phyloP scores from a whole-genome alignment of 345 rosid species.

The Ceriops zippeliana region DNA sequence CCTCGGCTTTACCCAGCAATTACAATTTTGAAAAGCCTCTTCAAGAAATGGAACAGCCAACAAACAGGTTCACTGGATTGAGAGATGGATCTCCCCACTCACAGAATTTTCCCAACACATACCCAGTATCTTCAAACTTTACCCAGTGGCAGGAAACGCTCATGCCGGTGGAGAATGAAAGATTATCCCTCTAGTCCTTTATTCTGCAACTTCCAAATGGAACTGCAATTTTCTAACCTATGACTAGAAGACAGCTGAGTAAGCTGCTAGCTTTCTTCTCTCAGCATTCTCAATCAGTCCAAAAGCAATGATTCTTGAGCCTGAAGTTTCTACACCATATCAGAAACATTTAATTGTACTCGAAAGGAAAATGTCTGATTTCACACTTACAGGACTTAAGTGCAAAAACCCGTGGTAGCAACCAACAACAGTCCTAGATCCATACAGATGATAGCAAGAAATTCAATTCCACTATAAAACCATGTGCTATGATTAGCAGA shows the following conservation, averaged over 20 bases:
- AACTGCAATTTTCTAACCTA: neutral
- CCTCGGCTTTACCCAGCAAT: no score
- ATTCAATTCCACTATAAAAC: neutral
- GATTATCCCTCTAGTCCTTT: slow-evolving; percentile 3
- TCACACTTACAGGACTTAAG: no score
- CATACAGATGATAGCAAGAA: no score
- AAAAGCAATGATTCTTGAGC: neutral
- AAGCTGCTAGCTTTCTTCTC: neutral
- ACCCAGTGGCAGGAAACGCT: neutral
- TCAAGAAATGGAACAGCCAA: neutral
- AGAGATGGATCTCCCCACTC: neutral
- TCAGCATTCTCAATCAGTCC: neutral
- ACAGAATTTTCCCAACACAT: neutral
- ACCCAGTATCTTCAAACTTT: neutral
- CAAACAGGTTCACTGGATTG: neutral
- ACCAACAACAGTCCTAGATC: no score
- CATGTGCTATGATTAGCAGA: slow-evolving; percentile 12
- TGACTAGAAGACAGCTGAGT: neutral
- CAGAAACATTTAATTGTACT: neutral
- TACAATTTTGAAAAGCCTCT: no score
- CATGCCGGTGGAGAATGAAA: neutral
- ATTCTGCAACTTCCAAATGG: neutral
- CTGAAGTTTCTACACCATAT: neutral
- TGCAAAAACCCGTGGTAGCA: no score
- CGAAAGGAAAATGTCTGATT: neutral